These are phyloP conservation scores for Globisporangium radiosum DNA, from an alignment of 352 stramenopile species.

Conservation along the genomic window DNA sequence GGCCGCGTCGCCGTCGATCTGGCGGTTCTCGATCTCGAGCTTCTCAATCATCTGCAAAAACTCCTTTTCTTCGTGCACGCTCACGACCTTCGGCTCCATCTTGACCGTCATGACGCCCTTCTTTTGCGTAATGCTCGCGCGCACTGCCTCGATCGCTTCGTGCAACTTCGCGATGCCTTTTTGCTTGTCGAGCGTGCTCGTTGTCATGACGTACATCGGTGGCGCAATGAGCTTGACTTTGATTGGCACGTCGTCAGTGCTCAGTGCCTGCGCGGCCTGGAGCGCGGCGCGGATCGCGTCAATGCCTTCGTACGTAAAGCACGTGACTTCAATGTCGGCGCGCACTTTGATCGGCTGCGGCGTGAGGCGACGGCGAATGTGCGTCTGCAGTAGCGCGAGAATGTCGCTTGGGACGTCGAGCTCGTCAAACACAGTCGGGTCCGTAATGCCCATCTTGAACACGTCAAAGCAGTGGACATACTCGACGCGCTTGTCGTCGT, in stretches of 20 bases:
- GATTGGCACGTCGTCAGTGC: constrained; percentile 89
- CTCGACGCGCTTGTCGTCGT: constrained; percentile 82
- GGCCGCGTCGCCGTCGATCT: constrained; percentile 96
- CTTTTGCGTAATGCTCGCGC: constrained; percentile 91
- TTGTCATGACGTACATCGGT: constrained; percentile 99
- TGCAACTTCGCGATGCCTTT: constrained; percentile 96
- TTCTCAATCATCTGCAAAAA: constrained; percentile 99
- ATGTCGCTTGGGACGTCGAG: constrained; percentile 89
- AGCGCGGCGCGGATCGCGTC: constrained; percentile 97
- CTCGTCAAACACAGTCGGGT: constrained; percentile 78
- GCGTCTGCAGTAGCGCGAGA: constrained; percentile 89
- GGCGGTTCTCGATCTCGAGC: constrained; percentile 97
- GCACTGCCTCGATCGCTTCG: constrained; percentile 93
- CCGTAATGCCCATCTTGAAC: constrained; percentile 97
- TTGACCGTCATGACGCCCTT: constrained; percentile 95
- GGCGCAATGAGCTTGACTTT: constrained; percentile 99
- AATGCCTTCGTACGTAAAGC: constrained; percentile 99
- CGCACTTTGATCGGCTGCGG: constrained; percentile 99
- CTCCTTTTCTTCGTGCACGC: constrained; percentile 98
- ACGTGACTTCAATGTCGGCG: constrained; percentile 99
- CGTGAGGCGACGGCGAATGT: constrained; percentile 96
- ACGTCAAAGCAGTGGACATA: constrained; percentile 99
- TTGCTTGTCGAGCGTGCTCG: constrained; percentile 97
- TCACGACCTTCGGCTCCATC: constrained; percentile 99
- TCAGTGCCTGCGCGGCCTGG: constrained; percentile 79